Evolutionary conservation across 2,329 filamentous ascomycete genomes (phyloP), one percentile per base, ranked within the genome.

Genomic region (Colletotrichum sp.): DNA sequence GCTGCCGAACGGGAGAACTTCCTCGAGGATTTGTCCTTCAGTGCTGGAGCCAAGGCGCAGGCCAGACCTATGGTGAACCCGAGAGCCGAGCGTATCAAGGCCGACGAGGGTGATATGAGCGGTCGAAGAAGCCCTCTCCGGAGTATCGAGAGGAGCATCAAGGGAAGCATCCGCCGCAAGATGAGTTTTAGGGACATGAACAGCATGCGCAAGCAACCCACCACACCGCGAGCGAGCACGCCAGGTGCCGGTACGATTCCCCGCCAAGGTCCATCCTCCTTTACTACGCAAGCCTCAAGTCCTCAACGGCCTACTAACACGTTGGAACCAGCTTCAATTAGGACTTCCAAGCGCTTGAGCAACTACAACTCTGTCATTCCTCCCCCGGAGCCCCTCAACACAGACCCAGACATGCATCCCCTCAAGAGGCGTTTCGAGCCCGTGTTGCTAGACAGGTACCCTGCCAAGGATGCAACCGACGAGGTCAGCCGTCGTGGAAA

Each of bases 361-460:
- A 98, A 98, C 83, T 99, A 99, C 86, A 99, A 99, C 84, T 98
- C 97, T 2, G 97, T 99, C 69, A 99, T 99, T 70, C 97, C 97
- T 16, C 93, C 93, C 3, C 97, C 97, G 15, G 95, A 99, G 84
- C 96, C 96, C 12, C 92, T 99, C 78, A 95, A 98, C 73, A 92
- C 93, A 68, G 95, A 96, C 75, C 95, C 96, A 21, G 93, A 98
- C 78, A 98, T 98, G 95, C 97, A 99, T 84, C 97, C 97, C 28
- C 89, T 99, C 76, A 96, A 97, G 86, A 92, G 96, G 78, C 93
- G 95, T 75, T 99, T 99, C 83, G 97, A 99, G 84, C 97, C 97
- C 9, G 96, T 98, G n/a, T 88, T 99, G 26, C 91, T 99, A 34
- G 97, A 99, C 84, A 92, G 96, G 84, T 99, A 99, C 81, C 97